Evolutionary conservation across 2,329 filamentous ascomycete species (phyloP).

Genomic region (Aureobasidium pullulans): DNA sequence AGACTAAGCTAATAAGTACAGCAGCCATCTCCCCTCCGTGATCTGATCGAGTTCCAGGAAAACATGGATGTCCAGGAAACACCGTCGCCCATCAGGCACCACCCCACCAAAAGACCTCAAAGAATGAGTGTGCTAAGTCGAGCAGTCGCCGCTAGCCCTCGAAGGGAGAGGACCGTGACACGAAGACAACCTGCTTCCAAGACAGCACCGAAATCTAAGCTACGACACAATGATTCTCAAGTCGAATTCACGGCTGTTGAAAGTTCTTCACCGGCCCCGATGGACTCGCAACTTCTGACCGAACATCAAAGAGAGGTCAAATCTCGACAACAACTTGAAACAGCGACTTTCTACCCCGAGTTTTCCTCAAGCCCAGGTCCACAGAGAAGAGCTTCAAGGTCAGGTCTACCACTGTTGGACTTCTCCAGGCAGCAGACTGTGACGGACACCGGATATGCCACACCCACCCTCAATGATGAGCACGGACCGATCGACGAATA

Average conservation of each 20-base stretch:
- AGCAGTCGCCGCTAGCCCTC: conserved; percentile 14
- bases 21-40: neutral
- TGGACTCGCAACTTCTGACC: conserved; percentile 68
- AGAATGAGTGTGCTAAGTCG: conserved; percentile 16
- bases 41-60: conserved; percentile 2
- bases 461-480: conserved; percentile 35
- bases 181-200: neutral
- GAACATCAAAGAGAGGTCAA: conserved; percentile 72
- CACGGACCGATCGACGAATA: conserved; percentile 37
- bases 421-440: conserved; percentile 21
- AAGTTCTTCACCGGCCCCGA: conserved; percentile 44
- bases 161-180: neutral
- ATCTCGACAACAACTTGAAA: conserved; percentile 59
- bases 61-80: conserved; percentile 16
- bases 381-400: conserved; percentile 20
- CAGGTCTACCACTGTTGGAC: conserved; percentile 21
- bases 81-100: neutral
- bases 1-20: neutral
- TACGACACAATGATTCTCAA: conserved; percentile 76
- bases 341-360: conserved; percentile 59
- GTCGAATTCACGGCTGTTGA: conserved; percentile 66
- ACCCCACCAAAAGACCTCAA: conserved; percentile 5
- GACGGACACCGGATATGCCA: conserved; percentile 28
- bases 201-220: conserved; percentile 33
- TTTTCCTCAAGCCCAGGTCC: conserved; percentile 49